Base-by-base conservation (phyloP, 352 stramenopile species). In the Pythium chondricola region DNA sequence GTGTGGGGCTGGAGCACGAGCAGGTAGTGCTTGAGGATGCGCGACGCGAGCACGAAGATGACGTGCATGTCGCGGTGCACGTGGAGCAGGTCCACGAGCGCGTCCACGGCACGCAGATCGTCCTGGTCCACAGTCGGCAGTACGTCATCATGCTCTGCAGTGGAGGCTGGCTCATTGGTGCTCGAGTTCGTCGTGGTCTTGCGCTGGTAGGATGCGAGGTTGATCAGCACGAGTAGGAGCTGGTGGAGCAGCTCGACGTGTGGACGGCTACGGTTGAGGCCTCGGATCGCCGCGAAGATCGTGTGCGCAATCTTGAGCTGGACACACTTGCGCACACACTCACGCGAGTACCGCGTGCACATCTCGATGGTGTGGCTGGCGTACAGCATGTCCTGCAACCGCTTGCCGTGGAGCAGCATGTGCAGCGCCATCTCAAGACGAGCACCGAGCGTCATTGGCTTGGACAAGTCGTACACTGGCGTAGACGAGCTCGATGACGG, bases 181-280 rank as follows among this genome's bases (percentile, higher is more conserved):
- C 60, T 74, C 35, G 88, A 74, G 24, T 75, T 55, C 43, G 56
- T 56, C 27, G 64, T 58, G 16, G 72, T 50, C 43, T 70, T 69
- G n/a, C 46, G 41, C 38, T 65, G 52, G 63, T 97, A 88, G 32
- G 73, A 55, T 18, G 83, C 79, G 47, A 98, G 62, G 54, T 98
- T 98, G 13, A 83, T 66, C 6, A 95, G 52, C 18, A 95, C 79
- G 1, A 85, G 56, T 18, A 96, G 65, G 18, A 93, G 51, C 43
- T 93, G 74, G 37, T 95, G 72, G 11, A 98, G 61, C n/a, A 99
- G 60, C 55, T 98, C 89, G 5, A 98, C 65, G 61, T 99, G 96
- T 20, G 94, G 95, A 6, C 92, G 74, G 52, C 90, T 98, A 41
- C 95, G 86, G 70, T 98, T 98, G 58, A 97, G 89, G 10, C 80